phyloP scores from a whole-genome alignment of 2,329 filamentous ascomycete species.

The Hortaea werneckii region DNA sequence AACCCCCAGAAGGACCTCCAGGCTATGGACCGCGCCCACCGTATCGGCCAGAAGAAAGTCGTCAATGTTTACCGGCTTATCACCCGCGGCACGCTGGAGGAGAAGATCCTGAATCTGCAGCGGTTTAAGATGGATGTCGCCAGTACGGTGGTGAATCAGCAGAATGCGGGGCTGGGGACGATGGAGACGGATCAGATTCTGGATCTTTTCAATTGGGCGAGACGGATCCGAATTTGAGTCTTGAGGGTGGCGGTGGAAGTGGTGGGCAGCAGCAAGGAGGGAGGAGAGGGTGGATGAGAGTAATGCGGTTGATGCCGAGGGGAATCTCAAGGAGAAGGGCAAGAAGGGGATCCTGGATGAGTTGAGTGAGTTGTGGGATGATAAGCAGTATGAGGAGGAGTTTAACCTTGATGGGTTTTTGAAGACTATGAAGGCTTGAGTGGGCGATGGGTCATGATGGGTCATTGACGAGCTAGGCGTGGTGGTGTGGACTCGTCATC shows the following conservation, averaged over 20 bases:
- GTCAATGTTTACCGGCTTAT: slow-evolving; percentile 98
- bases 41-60: slow-evolving; percentile 98
- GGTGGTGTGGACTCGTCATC: too few species aligned
- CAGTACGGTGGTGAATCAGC: slow-evolving; percentile 95
- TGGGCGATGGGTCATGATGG: too few species aligned
- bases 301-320: slow-evolving; percentile 68
- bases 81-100: slow-evolving; percentile 88
- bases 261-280: slow-evolving; percentile 24
- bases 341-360: slow-evolving; percentile 97
- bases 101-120: slow-evolving; percentile 94
- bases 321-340: slow-evolving; percentile 84
- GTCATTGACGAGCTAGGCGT: too few species aligned
- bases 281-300: slow-evolving; percentile 59
- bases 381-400: slow-evolving; percentile 94
- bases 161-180: slow-evolving; percentile 84
- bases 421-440: slow-evolving; percentile 67
- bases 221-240: slow-evolving; percentile 37
- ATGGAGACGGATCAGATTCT: slow-evolving; percentile 99
- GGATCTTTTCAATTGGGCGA: slow-evolving; percentile 90
- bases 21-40: slow-evolving; percentile 96
- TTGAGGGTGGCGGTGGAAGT: slow-evolving; percentile 14
- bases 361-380: slow-evolving; percentile 91
- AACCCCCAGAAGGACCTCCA: slow-evolving; percentile 98
- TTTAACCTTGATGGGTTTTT: slow-evolving; percentile 94
- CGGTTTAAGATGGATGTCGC: slow-evolving; percentile 99